phyloP scores from a whole-genome alignment of 2,329 filamentous ascomycete genomes.

The Fusarium nurragi region DNA sequence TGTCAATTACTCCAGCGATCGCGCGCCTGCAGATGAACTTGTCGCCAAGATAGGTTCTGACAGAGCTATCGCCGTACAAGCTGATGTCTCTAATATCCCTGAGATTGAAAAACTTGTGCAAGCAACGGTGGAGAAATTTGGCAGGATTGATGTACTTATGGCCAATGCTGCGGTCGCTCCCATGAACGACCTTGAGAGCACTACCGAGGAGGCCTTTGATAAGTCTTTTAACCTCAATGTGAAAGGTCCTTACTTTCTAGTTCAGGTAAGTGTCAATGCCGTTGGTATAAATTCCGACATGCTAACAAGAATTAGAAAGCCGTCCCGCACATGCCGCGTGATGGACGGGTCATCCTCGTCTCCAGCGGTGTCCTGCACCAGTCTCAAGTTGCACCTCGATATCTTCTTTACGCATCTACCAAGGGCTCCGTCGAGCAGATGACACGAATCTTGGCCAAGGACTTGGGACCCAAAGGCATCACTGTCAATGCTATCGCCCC shows the following conservation, averaged over 20 bases:
- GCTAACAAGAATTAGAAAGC: neutral
- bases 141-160: conserved; percentile 9
- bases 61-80: neutral
- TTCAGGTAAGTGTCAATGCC: neutral
- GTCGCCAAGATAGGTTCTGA: neutral
- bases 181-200: conserved; percentile 11
- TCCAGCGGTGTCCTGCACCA: conserved; percentile 10
- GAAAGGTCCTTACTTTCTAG: conserved; percentile 3
- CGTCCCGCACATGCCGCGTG: conserved; percentile 7
- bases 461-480: conserved; percentile 4
- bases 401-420: conserved; percentile 9
- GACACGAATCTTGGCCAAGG: conserved; percentile 12
- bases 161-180: conserved; percentile 14
- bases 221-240: conserved; percentile 6
- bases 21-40: neutral
- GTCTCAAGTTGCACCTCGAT: neutral
- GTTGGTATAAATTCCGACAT: accelerated
- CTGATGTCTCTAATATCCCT: neutral
- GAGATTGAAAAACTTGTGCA: neutral
- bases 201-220: neutral
- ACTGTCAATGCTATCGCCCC: conserved; percentile 13
- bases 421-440: conserved; percentile 17
- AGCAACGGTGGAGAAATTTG: neutral
- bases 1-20: conserved; percentile 8
- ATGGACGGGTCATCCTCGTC: conserved; percentile 2